Base-by-base conservation (phyloP, 805 yeast genomes). In the Tetrapisispora phaffii region DNA sequence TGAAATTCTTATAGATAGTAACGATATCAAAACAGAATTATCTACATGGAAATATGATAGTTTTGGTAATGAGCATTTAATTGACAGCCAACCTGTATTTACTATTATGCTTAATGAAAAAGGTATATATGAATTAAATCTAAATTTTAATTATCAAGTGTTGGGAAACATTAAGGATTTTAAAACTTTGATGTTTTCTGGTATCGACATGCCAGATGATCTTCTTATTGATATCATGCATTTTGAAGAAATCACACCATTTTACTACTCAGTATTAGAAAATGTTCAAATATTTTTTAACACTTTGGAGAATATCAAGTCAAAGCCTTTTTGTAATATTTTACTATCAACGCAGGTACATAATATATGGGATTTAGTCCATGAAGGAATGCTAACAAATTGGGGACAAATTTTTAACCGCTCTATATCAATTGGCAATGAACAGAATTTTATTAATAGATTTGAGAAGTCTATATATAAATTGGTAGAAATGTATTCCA, bases 191-290 rank as follows among this genome's bases (percentile, higher is more conserved):
- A 58, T 66, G 6, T 62, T 70, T 48, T 59, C 79, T 49, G 79
- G 76, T 0, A 76, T 71, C 54, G 74, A 72, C 8, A 62, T 86
- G 0, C 90, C 95, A 0, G 73, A 74, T 22, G 53, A 69, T 5
- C 48, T 83, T 2, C 49, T 66, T 13, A 54, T 73, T 1, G 70
- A 67, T 23, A 69, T 85, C 1, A 69, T 76, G 37, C 72, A 69
- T 26, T 67, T 80, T 2, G 68, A 74, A 45, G 64, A 69, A 26
- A 54, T 82, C 0, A 73, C 78, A 42, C 86, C 89, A 0, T 71
- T 72, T 49, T 81, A 84, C 0, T 63, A 72, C 4, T 66, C 72
- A 9, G 48, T 86, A 7, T 58, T 63, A 5, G 89, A 83, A 46
- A 71, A 77, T 7, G 42, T 82, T 3, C 57, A 59, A 7, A 62